Evolutionary conservation across 306 rosid genomes (phyloP).

Genomic region (Vigna reflexopilosa): DNA sequence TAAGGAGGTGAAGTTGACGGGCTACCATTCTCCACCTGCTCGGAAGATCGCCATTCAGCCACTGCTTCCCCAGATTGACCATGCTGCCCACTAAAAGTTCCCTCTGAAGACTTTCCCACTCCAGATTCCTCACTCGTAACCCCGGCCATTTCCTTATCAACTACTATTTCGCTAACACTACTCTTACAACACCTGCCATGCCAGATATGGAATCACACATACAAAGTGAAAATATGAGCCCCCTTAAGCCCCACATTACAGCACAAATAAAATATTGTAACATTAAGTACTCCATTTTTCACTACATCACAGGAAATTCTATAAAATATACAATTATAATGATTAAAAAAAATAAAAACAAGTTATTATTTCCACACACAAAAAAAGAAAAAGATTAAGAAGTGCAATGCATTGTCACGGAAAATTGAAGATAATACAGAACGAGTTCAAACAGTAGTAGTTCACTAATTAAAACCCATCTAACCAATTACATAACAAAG

Average conservation of each 20-base stretch:
- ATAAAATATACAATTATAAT: not conserved
- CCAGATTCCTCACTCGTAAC: slow-evolving; percentile 76
- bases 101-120: slow-evolving; percentile 81
- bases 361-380: not conserved
- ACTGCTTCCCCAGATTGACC: slow-evolving; percentile 91
- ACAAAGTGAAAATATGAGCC: slow-evolving; percentile 26
- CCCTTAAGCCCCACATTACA: slow-evolving; percentile 40
- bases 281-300: not conserved
- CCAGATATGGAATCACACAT: slow-evolving; percentile 42
- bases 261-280: slow-evolving; percentile 29
- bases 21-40: slow-evolving; percentile 97
- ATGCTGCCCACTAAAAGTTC: slow-evolving; percentile 75
- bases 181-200: slow-evolving; percentile 51
- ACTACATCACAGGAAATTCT: not conserved
- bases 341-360: slow-evolving; percentile 2
- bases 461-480: slow-evolving; percentile 25
- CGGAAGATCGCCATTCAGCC: slow-evolving; percentile 98
- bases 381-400: not conserved
- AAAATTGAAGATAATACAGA: slow-evolving; percentile 8
- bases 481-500: not conserved
- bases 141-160: slow-evolving; percentile 81
- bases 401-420: slow-evolving; percentile 22
- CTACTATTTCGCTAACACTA: slow-evolving; percentile 56
- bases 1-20: slow-evolving; percentile 94
- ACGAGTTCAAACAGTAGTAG: slow-evolving; percentile 5